phyloP scores from a whole-genome alignment of 1,284 basidiomycete species.

The Anthracocystis walkeri region DNA sequence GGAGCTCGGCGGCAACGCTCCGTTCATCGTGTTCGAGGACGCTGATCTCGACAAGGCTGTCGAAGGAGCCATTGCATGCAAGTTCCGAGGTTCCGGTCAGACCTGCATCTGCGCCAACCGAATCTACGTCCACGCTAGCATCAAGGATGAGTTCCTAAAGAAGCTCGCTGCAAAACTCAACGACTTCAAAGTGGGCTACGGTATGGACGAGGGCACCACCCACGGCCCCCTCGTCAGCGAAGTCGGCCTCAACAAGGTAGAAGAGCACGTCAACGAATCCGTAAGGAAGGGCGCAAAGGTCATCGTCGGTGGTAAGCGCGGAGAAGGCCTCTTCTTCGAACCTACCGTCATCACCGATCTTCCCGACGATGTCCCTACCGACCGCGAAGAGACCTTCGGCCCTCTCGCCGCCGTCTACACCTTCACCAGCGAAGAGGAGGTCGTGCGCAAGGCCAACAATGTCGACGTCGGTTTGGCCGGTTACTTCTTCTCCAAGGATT shows the following conservation, averaged over 20 bases:
- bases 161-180: constrained; percentile 84
- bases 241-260: constrained; percentile 87
- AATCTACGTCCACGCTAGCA: constrained; percentile 75
- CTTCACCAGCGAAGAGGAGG: constrained; percentile 93
- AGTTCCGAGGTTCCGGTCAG: constrained; percentile 93
- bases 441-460: constrained; percentile 85
- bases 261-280: constrained; percentile 87
- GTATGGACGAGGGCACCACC: constrained; percentile 80
- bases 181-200: constrained; percentile 91
- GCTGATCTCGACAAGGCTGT: constrained; percentile 94
- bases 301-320: constrained; percentile 83
- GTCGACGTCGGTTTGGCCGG: constrained; percentile 84
- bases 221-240: constrained; percentile 94
- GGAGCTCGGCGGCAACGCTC: constrained; percentile 80
- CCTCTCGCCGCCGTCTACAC: constrained; percentile 74
- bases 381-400: constrained; percentile 68
- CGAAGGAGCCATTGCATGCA: constrained; percentile 85
- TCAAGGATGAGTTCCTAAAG: constrained; percentile 86
- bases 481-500: constrained; percentile 75
- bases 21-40: constrained; percentile 97
- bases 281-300: constrained; percentile 85
- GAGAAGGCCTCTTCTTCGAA: constrained; percentile 79
- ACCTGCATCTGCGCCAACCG: constrained; percentile 78
- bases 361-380: constrained; percentile 74
- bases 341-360: constrained; percentile 92